These are phyloP conservation scores for Eudorina sp. DNA, from an alignment of 139 green algal species.

Conservation along the genomic window DNA sequence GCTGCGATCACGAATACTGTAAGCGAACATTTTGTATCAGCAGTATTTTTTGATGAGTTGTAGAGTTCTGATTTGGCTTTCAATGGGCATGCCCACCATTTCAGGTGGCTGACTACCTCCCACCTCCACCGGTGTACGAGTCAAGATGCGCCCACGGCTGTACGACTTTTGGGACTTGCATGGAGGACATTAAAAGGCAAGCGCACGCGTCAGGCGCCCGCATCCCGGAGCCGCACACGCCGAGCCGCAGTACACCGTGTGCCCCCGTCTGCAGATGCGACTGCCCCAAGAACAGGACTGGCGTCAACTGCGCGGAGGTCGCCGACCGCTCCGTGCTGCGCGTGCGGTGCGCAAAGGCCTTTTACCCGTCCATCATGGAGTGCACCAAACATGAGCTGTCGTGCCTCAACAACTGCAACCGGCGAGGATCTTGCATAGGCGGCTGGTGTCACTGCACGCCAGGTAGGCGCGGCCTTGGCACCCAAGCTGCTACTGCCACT, in stretches of 20 bases:
- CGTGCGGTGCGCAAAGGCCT: not conserved
- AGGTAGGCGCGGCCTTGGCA: not conserved
- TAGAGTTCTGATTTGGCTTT: too few species aligned
- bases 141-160: not conserved
- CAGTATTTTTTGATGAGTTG: too few species aligned
- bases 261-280: constrained; percentile 21
- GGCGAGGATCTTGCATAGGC: not conserved
- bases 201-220: not conserved
- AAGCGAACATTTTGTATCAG: too few species aligned
- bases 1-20: not conserved
- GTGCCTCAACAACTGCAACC: constrained; percentile 46
- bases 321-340: not conserved
- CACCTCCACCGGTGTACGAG: not conserved
- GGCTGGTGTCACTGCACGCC: constrained; percentile 43
- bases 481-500: not conserved
- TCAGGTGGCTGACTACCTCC: not conserved
- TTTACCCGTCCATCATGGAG: constrained; percentile 22
- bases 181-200: constrained; percentile 29
- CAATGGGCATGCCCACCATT: too few species aligned
- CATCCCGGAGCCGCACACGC: not conserved
- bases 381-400: constrained; percentile 1
- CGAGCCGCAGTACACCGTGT: not conserved
- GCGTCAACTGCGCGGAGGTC: not conserved
- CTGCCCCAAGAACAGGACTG: constrained; percentile 39
- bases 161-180: constrained; percentile 4